Conservation (phyloP, 306 rosid genomes). For the Glycine soja region DNA sequence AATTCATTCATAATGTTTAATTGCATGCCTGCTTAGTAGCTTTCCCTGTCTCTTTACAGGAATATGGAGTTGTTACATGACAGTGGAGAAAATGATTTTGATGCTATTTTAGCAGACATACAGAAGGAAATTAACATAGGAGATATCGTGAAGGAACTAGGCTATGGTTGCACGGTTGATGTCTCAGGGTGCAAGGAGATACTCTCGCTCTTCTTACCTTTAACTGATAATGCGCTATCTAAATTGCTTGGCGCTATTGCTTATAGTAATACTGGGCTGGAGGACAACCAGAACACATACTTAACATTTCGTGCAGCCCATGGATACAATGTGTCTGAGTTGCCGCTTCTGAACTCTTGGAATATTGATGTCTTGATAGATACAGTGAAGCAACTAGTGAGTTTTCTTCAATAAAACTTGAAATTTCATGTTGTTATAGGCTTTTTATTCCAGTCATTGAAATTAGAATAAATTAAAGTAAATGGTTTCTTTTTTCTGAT, state of each 20-base stretch:
- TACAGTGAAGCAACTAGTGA: constrained; percentile 81
- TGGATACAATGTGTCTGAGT: constrained; percentile 70
- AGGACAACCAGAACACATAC: constrained; percentile 78
- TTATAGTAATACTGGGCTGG: constrained; percentile 76
- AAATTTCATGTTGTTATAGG: not conserved
- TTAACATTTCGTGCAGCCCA: constrained; percentile 75
- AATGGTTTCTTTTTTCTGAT: constrained; percentile 24
- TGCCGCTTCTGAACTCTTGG: constrained; percentile 81
- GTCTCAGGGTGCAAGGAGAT: constrained; percentile 84
- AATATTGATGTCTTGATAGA: constrained; percentile 91
- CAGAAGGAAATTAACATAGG: constrained; percentile 96
- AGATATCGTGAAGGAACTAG: constrained; percentile 93
- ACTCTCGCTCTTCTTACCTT: constrained; percentile 86
- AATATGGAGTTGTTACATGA: constrained; percentile 71
- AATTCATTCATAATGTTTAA: constrained; percentile 30
- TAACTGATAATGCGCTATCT: constrained; percentile 73
- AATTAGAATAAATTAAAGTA: constrained; percentile 19
- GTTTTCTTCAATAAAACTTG: constrained; percentile 35
- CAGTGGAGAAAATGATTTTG: constrained; percentile 78
- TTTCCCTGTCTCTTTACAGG: constrained; percentile 50
- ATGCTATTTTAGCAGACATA: constrained; percentile 93
- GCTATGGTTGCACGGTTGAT: constrained; percentile 94
- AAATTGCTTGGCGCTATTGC: constrained; percentile 88
- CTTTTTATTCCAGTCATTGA: constrained; percentile 20
- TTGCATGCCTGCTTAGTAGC: too few relatives aligned